Conservation (phyloP, 352 stramenopile species). For the Phytopythium sindhum region DNA sequence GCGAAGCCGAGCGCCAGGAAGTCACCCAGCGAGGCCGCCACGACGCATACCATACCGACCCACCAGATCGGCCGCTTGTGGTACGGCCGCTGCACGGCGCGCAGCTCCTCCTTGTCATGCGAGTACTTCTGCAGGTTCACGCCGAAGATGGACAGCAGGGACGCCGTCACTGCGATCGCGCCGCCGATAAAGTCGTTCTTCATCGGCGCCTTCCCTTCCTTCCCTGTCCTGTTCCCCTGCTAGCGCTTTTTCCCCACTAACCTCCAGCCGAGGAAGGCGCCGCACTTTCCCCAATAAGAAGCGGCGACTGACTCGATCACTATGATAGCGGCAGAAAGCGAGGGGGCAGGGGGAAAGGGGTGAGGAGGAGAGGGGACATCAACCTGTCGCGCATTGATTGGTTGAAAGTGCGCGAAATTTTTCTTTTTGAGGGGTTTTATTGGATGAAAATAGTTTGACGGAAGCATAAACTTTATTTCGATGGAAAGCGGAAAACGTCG, state of each 20-base stretch:
- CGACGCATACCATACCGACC: conserved; percentile 85
- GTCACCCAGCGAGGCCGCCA: conserved; percentile 78
- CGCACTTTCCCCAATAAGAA: neutral
- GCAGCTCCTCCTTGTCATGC: conserved; percentile 81
- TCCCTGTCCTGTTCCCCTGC: neutral
- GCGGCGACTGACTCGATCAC: conserved; percentile 1
- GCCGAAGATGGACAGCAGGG: conserved; percentile 86
- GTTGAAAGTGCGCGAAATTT: neutral
- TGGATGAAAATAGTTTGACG: neutral
- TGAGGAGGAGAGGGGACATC: neutral
- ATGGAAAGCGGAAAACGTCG: neutral
- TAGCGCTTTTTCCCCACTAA: conserved; percentile 1
- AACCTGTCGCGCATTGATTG: neutral
- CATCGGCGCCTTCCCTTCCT: conserved; percentile 21
- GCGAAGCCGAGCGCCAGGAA: conserved; percentile 87
- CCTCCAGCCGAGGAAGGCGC: neutral
- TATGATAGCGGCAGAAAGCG: neutral
- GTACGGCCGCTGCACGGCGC: conserved; percentile 72
- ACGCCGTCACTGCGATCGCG: conserved; percentile 65
- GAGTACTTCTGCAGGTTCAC: conserved; percentile 92
- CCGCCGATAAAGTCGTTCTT: conserved; percentile 78
- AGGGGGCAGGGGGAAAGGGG: conserved; percentile 2
- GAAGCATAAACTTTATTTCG: neutral
- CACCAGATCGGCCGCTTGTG: conserved; percentile 82
- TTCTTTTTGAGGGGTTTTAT: neutral